phyloP scores from a whole-genome alignment of 768 basidiomycete genomes.

The Phaffia australis region DNA sequence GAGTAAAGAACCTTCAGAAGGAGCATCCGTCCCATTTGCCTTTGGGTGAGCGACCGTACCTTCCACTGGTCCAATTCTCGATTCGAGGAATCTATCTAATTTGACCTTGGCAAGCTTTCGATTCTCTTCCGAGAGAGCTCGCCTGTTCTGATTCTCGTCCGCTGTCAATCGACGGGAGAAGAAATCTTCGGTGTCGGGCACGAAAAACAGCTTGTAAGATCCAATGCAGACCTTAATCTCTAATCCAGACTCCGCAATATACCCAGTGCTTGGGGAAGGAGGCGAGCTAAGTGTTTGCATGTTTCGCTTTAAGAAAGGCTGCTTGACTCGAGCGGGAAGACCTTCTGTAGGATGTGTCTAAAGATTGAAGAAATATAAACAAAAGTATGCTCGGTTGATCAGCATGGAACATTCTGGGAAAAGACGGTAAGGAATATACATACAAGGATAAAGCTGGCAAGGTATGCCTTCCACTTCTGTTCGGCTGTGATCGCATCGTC shows the following conservation, averaged over 20 bases:
- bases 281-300: conserved; percentile 2
- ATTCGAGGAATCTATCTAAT: conserved; percentile 20
- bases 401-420: background rate
- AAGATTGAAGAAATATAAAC: background rate
- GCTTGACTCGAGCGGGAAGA: conserved; percentile 37
- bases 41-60: background rate
- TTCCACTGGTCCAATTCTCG: conserved; percentile 7
- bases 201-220: conserved; percentile 65
- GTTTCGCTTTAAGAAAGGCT: conserved; percentile 37
- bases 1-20: too few species aligned
- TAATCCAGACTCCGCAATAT: conserved; percentile 45
- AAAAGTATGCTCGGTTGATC: background rate
- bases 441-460: conserved; percentile 41
- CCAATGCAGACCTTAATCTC: conserved; percentile 73
- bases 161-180: conserved; percentile 17
- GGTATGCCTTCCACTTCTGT: conserved; percentile 42
- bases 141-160: conserved; percentile 4
- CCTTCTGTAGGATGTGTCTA: conserved; percentile 42
- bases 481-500: conserved; percentile 41
- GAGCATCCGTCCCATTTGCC: too few species aligned
- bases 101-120: conserved; percentile 1
- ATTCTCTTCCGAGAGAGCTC: background rate
- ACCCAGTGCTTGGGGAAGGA: conserved; percentile 13
- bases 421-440: conserved; percentile 20
- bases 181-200: conserved; percentile 45